Conservation (phyloP, 1,139 yeast genomes). For the Candida gigantensis region DNA sequence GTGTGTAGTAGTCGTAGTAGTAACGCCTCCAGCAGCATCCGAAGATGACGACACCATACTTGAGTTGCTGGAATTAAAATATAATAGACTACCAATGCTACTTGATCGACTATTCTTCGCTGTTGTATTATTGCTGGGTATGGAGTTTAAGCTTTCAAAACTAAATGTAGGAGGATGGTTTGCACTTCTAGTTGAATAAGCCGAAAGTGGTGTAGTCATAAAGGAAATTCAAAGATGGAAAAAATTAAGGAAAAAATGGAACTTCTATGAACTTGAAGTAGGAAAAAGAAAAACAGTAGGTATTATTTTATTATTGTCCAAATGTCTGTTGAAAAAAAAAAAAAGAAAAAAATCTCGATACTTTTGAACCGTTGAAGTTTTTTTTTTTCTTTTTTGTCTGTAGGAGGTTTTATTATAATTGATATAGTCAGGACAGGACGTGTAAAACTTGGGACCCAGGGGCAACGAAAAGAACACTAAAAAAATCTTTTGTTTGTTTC, state of each 20-base stretch:
- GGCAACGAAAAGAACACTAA: no score
- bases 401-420: no score
- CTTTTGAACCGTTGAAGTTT: no score
- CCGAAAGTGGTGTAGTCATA: constrained; percentile 3
- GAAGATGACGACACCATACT: constrained; percentile 6
- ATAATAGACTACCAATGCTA: constrained; percentile 4
- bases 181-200: constrained; percentile 1
- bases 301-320: no score
- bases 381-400: no score
- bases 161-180: constrained; percentile 3
- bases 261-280: neutral
- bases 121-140: neutral
- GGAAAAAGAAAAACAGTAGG: neutral
- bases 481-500: no score
- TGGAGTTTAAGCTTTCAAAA: constrained; percentile 4
- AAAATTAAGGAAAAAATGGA: neutral
- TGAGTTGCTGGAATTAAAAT: constrained; percentile 2
- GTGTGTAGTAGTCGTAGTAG: neutral
- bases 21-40: neutral
- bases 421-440: no score
- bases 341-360: neutral
- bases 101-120: constrained; percentile 3
- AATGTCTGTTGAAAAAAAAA: no score
- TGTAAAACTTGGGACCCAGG: no score
- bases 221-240: neutral